Conservation (phyloP, 2,329 filamentous ascomycete genomes). For the Fusarium multiceps region DNA sequence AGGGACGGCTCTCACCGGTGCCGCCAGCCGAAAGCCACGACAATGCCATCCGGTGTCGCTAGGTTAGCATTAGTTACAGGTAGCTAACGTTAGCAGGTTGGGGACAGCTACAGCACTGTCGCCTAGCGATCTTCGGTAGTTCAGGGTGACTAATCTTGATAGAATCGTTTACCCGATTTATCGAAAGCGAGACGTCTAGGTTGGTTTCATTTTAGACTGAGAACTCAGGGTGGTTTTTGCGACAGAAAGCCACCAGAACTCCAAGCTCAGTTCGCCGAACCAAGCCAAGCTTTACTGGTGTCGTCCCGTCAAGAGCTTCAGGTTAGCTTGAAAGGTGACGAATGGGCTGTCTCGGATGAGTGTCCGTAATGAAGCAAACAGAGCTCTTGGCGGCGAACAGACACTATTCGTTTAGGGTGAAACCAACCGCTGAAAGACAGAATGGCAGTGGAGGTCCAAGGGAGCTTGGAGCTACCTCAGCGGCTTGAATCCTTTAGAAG, state of each 20-base stretch:
- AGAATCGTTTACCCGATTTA: background rate
- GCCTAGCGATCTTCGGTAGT: background rate
- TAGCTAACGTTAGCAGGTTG: background rate
- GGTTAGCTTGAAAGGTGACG: background rate
- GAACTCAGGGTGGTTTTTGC: background rate
- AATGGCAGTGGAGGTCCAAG: background rate
- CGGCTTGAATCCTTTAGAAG: slow-evolving; percentile 15
- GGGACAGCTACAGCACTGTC: background rate
- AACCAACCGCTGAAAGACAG: slow-evolving; percentile 20
- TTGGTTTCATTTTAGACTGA: background rate
- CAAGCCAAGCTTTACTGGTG: background rate
- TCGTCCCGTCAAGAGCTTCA: background rate
- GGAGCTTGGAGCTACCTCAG: slow-evolving; percentile 22
- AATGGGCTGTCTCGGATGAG: background rate
- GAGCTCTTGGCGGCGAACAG: slow-evolving; percentile 7
- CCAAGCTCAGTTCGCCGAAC: background rate
- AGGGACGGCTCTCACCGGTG: slow-evolving; percentile 25
- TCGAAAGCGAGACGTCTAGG: slow-evolving; percentile 1
- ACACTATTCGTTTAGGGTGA: slow-evolving; percentile 11
- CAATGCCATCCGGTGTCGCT: background rate
- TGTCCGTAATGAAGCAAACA: background rate
- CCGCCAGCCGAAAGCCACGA: slow-evolving; percentile 19
- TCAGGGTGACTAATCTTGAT: slow-evolving; percentile 5
- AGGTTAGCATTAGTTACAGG: background rate
- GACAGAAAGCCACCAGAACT: background rate